Evolutionary conservation across 108 stramenopile genomes (phyloP).

Genomic region (Skeletonema tropicum): DNA sequence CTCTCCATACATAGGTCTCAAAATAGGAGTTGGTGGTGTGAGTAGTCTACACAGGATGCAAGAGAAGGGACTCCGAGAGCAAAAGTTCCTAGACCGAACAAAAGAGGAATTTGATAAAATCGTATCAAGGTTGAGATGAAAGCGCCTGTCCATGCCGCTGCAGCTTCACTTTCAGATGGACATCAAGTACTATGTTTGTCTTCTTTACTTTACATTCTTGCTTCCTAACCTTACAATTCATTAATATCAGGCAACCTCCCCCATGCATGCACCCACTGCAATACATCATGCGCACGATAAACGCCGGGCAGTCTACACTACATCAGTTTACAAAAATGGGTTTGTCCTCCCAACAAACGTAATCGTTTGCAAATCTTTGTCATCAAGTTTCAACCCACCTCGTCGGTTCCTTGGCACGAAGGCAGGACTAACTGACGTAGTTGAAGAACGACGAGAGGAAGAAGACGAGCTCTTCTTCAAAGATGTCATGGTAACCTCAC

Average conservation of each 20-base stretch:
- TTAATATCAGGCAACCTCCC: too few relatives aligned
- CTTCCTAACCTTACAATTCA: neutral
- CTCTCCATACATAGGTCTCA: too few relatives aligned
- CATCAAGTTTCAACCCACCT: slow-evolving; percentile 11
- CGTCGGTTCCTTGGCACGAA: neutral
- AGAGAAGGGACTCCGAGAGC: too few relatives aligned
- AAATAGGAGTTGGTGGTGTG: too few relatives aligned
- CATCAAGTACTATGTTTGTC: neutral
- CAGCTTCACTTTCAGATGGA: too few relatives aligned
- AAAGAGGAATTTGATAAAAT: too few relatives aligned
- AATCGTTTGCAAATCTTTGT: slow-evolving; percentile 19
- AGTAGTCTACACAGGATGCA: too few relatives aligned
- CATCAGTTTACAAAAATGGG: slow-evolving; percentile 15
- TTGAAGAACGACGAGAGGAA: neutral
- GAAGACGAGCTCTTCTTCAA: neutral
- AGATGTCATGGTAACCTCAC: slow-evolving; percentile 24
- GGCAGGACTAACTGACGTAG: neutral
- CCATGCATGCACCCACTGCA: neutral
- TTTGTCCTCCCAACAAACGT: slow-evolving; percentile 18
- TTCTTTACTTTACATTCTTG: neutral
- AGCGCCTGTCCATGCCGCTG: neutral
- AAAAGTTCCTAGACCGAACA: too few relatives aligned
- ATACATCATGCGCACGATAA: neutral
- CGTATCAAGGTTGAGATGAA: too few relatives aligned
- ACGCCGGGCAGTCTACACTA: neutral